These are phyloP conservation scores for Lizanozyma gosingica DNA, from an alignment of 1,139 yeast species.

Conservation along the genomic window DNA sequence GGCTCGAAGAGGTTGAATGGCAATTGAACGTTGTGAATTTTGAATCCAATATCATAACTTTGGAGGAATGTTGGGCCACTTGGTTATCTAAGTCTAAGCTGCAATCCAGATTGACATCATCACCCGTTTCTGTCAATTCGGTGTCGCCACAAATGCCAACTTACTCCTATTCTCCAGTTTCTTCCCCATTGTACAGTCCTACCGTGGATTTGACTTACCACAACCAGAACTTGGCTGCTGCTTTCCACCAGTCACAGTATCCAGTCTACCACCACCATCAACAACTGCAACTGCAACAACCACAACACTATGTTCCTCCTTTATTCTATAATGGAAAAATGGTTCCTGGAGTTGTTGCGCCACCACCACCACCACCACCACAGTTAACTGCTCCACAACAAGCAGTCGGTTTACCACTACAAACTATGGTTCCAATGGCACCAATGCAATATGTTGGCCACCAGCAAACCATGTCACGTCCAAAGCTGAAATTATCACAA, in stretches of 20 bases:
- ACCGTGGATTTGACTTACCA: not conserved
- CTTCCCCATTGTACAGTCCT: conserved; percentile 7
- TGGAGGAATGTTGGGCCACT: conserved; percentile 41
- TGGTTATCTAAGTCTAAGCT: conserved; percentile 18
- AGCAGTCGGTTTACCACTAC: no score
- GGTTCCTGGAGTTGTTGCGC: conserved; percentile 4
- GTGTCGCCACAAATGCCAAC: not conserved
- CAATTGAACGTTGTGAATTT: conserved; percentile 37
- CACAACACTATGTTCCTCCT: not conserved
- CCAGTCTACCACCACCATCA: no score
- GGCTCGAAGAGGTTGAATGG: conserved; percentile 54
- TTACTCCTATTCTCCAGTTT: conserved; percentile 9
- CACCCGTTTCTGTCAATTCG: conserved; percentile 2
- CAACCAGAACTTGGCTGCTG: not conserved
- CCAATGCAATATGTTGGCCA: not conserved
- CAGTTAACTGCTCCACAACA: not conserved
- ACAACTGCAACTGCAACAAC: no score
- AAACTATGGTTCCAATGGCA: conserved; percentile 5
- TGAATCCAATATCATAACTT: conserved; percentile 30
- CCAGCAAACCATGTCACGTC: not conserved
- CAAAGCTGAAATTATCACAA: not conserved
- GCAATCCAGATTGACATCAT: conserved; percentile 1
- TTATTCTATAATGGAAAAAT: conserved; percentile 7
- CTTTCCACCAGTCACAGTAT: conserved; percentile 1
- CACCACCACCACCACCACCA: conserved; percentile 3